These are phyloP conservation scores for Rhexocercosporidium sp. DNA, from an alignment of 2,329 filamentous ascomycete species.

Conservation along the genomic window DNA sequence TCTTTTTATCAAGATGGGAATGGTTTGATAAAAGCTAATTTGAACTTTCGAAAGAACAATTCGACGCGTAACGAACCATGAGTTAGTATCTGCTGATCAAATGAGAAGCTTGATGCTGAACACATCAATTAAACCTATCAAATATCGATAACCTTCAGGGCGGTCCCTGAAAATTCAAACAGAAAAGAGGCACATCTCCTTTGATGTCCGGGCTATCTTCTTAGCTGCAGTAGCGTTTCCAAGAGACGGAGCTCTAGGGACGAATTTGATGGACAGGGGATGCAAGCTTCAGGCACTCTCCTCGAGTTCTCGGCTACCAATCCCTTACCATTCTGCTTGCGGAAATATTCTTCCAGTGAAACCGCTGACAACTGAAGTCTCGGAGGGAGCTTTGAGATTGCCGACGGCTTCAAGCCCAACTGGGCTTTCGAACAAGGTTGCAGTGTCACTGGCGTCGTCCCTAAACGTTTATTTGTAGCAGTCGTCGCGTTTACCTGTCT, in stretches of 20 bases:
- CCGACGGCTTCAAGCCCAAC: neutral
- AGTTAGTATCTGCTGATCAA: no score
- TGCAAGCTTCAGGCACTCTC: neutral
- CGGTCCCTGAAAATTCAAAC: no score
- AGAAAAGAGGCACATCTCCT: neutral
- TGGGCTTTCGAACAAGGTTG: neutral
- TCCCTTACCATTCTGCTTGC: neutral
- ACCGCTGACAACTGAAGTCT: neutral
- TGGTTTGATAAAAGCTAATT: no score
- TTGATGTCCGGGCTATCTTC: no score
- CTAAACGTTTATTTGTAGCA: neutral
- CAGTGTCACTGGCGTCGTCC: neutral
- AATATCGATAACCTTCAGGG: no score
- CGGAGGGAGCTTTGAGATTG: neutral
- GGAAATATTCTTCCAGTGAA: neutral
- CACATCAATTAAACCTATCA: no score
- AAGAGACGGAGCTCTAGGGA: neutral
- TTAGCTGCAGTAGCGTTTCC: conserved; percentile 1
- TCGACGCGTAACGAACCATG: no score
- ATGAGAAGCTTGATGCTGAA: no score
- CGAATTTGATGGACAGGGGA: neutral
- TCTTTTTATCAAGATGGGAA: no score
- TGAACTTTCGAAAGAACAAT: no score
- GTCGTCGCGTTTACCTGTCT: neutral
- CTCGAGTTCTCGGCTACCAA: neutral